Conservation (phyloP, 2,329 filamentous ascomycete genomes). For the Fusarium sterilihyphosum region DNA sequence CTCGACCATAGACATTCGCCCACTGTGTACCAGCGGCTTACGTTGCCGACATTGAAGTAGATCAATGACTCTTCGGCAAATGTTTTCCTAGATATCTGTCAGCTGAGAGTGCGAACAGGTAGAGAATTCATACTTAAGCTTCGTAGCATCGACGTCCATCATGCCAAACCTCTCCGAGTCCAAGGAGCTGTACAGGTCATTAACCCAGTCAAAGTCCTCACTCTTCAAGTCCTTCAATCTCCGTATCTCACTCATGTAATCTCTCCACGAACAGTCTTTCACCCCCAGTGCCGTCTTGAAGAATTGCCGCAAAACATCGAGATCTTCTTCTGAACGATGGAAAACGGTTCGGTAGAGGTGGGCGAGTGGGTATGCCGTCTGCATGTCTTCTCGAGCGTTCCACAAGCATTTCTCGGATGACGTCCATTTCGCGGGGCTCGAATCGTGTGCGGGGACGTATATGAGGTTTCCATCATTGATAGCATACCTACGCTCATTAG, state of each 20-base stretch:
- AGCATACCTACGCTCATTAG: background rate
- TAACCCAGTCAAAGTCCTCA: constrained; percentile 32
- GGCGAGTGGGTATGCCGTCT: constrained; percentile 21
- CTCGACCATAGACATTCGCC: constrained; percentile 50
- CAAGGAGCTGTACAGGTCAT: constrained; percentile 11
- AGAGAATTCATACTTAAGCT: constrained; percentile 1
- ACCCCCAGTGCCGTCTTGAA: constrained; percentile 19
- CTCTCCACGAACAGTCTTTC: constrained; percentile 18
- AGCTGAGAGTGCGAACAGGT: background rate
- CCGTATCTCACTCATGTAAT: constrained; percentile 31
- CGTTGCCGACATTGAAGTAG: constrained; percentile 4
- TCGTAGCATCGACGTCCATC: background rate
- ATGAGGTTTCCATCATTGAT: constrained; percentile 13
- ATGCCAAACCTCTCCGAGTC: background rate
- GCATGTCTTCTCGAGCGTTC: constrained; percentile 27
- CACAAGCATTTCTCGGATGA: constrained; percentile 21
- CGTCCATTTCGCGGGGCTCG: constrained; percentile 14
- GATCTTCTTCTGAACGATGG: constrained; percentile 1
- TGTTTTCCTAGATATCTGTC: background rate
- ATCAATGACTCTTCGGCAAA: constrained; percentile 24
- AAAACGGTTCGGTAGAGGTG: constrained; percentile 26
- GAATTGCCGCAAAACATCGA: constrained; percentile 30
- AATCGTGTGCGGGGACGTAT: constrained; percentile 8
- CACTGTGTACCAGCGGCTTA: constrained; percentile 42
- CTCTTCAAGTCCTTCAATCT: constrained; percentile 1